These are phyloP conservation scores for Miamiensis avidus DNA, from an alignment of 169 alveolate genomes.

Conservation along the genomic window DNA sequence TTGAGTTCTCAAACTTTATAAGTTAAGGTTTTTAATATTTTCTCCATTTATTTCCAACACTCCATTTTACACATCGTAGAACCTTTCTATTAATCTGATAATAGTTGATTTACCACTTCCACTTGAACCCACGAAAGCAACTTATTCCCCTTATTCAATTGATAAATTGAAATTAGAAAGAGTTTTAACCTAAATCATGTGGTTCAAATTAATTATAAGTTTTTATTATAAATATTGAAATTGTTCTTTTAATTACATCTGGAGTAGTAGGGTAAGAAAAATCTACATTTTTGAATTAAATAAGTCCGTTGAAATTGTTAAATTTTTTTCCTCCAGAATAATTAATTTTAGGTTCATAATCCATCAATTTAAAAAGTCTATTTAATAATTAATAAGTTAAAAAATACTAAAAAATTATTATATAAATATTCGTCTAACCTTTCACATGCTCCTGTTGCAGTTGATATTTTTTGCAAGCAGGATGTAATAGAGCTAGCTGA, in stretches of 20 bases:
- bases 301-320: slow-evolving; percentile 39
- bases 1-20: slow-evolving; percentile 65
- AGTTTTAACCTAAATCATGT: background rate
- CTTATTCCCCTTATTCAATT: slow-evolving; percentile 85
- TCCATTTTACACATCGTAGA: slow-evolving; percentile 85
- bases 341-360: slow-evolving; percentile 18
- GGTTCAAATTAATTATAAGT: too few relatives aligned
- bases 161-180: slow-evolving; percentile 56
- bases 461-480: slow-evolving; percentile 19
- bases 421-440: too few relatives aligned
- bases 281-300: slow-evolving; percentile 56
- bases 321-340: slow-evolving; percentile 14
- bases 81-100: slow-evolving; percentile 87
- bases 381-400: too few relatives aligned
- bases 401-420: too few relatives aligned
- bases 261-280: slow-evolving; percentile 50
- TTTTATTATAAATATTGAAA: too few relatives aligned
- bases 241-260: background rate
- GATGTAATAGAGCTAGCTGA: slow-evolving; percentile 35
- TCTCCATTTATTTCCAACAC: slow-evolving; percentile 83
- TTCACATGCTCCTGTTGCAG: slow-evolving; percentile 42
- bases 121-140: slow-evolving; percentile 94
- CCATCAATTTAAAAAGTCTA: slow-evolving; percentile 36
- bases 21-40: slow-evolving; percentile 80
- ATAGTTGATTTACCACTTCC: slow-evolving; percentile 98